Evolutionary conservation across 768 basidiomycete species (phyloP).

Genomic region (Suillus ampliporus): DNA sequence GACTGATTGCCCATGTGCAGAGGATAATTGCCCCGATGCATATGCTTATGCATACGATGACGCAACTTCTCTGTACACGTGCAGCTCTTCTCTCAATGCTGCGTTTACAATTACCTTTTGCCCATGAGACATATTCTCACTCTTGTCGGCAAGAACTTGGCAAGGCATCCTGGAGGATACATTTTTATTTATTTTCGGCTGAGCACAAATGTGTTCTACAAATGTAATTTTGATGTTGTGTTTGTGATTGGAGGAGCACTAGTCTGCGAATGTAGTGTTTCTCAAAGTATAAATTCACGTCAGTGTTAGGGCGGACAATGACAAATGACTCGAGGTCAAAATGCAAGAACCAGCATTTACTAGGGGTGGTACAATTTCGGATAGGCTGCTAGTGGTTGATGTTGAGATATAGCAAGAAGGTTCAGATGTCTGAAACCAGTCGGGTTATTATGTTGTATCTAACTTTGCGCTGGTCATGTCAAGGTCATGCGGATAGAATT

Average conservation of each 20-base stretch:
- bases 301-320: too few relatives aligned
- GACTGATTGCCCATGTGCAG: slow-evolving; percentile 28
- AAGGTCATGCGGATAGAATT: too few relatives aligned
- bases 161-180: too few relatives aligned
- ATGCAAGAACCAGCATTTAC: too few relatives aligned
- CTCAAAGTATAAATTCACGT: neutral
- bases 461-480: too few relatives aligned
- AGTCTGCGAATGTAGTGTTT: too few relatives aligned
- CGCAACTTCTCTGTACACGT: slow-evolving; percentile 51
- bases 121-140: slow-evolving; percentile 25
- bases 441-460: too few relatives aligned
- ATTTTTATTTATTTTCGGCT: neutral
- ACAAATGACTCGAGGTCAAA: too few relatives aligned
- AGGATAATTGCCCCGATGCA: slow-evolving; percentile 49
- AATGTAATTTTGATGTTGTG: neutral
- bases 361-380: too few relatives aligned
- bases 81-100: slow-evolving; percentile 38
- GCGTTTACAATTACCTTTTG: slow-evolving; percentile 56
- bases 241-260: neutral
- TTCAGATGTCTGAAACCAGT: neutral
- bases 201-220: neutral
- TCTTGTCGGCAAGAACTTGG: neutral
- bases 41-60: slow-evolving; percentile 62
- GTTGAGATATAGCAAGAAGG: neutral
- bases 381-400: neutral